phyloP scores from a whole-genome alignment of 768 basidiomycete genomes.

The Neoboletus subvelutipes region DNA sequence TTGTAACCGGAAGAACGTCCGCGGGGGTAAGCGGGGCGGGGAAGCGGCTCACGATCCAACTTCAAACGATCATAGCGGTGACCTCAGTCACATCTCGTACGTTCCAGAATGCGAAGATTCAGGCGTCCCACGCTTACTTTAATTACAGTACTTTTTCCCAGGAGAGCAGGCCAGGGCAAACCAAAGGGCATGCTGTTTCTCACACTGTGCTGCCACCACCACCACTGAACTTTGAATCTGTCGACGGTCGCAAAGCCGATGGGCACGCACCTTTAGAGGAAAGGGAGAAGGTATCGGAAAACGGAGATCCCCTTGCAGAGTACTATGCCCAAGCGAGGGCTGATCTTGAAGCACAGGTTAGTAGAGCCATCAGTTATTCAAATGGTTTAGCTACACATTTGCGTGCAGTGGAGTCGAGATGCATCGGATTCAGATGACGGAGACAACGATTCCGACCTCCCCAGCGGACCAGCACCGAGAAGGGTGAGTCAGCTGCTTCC shows the following conservation, averaged over 20 bases:
- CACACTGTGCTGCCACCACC: slow-evolving; percentile 26
- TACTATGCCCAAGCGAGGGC: slow-evolving; percentile 61
- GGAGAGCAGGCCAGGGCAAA: slow-evolving; percentile 18
- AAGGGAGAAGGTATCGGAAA: slow-evolving; percentile 4
- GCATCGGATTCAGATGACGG: slow-evolving; percentile 37
- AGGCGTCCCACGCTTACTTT: slow-evolving; percentile 13
- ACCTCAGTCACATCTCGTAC: slow-evolving; percentile 50
- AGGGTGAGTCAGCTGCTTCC: slow-evolving; percentile 25
- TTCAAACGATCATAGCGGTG: slow-evolving; percentile 21
- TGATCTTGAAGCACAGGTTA: slow-evolving; percentile 44
- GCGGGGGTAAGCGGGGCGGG: neutral
- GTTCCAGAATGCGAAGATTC: slow-evolving; percentile 18
- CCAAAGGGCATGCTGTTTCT: neutral
- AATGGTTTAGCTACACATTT: neutral
- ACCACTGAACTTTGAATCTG: slow-evolving; percentile 19
- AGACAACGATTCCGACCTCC: slow-evolving; percentile 21
- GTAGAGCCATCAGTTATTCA: slow-evolving; percentile 5
- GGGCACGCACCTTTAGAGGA: neutral
- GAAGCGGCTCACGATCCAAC: neutral
- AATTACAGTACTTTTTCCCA: slow-evolving; percentile 39
- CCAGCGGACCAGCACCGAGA: slow-evolving; percentile 24
- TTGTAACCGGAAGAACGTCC: slow-evolving; percentile 18
- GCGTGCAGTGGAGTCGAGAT: slow-evolving; percentile 34
- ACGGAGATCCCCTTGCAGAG: slow-evolving; percentile 57
- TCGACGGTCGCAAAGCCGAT: slow-evolving; percentile 1